Conservation (phyloP, 805 yeast species). For the Candida silvatica region DNA sequence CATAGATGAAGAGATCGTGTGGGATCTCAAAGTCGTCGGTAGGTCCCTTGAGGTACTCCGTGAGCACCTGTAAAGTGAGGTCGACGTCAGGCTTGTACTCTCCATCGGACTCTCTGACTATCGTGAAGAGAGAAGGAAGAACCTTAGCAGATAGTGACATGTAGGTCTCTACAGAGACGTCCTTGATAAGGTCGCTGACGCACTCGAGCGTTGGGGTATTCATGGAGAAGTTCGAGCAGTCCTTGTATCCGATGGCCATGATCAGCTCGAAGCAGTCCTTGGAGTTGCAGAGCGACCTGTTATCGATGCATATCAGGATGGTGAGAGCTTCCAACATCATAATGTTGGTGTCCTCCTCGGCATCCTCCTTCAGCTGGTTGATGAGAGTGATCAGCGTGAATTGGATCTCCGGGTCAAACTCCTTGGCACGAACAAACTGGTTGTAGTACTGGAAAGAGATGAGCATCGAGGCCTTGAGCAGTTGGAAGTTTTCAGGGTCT, state of each 20-base stretch:
- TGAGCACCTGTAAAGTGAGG: conserved; percentile 49
- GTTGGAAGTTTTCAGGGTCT: conserved; percentile 12
- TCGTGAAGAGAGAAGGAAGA: conserved; percentile 40
- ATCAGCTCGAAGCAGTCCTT: conserved; percentile 42
- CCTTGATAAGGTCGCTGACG: conserved; percentile 47
- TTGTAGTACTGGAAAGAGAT: conserved; percentile 44
- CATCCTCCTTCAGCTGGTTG: conserved; percentile 39
- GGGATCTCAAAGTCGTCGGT: conserved; percentile 11
- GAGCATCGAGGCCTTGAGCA: conserved; percentile 26
- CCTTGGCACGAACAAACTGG: conserved; percentile 22
- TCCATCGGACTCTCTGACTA: conserved; percentile 26
- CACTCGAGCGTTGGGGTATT: conserved; percentile 63
- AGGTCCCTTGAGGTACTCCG: conserved; percentile 41
- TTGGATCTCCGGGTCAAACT: conserved; percentile 20
- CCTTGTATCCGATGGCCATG: conserved; percentile 58
- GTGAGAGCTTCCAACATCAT: conserved; percentile 64
- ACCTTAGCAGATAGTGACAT: conserved; percentile 38
- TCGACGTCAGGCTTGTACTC: conserved; percentile 56
- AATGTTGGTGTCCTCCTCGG: conserved; percentile 77
- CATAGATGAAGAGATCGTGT: conserved; percentile 27
- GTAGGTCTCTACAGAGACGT: conserved; percentile 37
- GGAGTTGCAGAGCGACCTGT: conserved; percentile 22
- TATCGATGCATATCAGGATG: conserved; percentile 43
- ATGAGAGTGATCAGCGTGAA: conserved; percentile 27
- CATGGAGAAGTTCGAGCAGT: conserved; percentile 67